These are phyloP conservation scores for Macrocybe gigantea DNA, from an alignment of 768 basidiomycete genomes.

Conservation along the genomic window DNA sequence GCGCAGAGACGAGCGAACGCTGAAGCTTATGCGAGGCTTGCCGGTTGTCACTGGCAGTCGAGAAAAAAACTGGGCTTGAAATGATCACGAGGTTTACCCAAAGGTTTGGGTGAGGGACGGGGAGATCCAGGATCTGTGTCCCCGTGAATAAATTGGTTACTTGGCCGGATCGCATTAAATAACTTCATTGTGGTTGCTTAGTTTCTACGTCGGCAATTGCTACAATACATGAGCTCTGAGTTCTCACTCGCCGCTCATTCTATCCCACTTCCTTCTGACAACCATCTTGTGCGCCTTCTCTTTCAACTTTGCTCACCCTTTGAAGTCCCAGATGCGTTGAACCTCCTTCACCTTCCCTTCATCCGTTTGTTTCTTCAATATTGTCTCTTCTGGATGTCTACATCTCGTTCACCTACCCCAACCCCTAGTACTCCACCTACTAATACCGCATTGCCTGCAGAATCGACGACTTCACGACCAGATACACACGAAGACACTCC, in stretches of 20 bases:
- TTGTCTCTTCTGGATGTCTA: slow-evolving; percentile 40
- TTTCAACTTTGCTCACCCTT: not conserved
- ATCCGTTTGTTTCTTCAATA: slow-evolving; percentile 22
- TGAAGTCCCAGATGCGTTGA: slow-evolving; percentile 37
- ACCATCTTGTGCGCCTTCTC: slow-evolving; percentile 10
- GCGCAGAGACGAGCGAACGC: no score
- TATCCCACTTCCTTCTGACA: slow-evolving; percentile 17
- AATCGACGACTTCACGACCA: slow-evolving; percentile 38
- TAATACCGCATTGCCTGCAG: slow-evolving; percentile 29
- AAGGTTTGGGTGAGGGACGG: no score
- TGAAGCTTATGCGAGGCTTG: no score
- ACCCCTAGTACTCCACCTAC: slow-evolving; percentile 32
- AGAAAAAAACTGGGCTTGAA: no score
- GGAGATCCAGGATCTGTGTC: no score
- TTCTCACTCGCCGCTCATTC: no score
- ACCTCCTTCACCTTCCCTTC: slow-evolving; percentile 22
- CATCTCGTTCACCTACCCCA: slow-evolving; percentile 40
- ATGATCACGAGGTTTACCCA: no score
- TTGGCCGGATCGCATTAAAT: no score
- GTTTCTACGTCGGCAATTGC: not conserved
- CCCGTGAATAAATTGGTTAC: no score
- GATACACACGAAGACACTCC: slow-evolving; percentile 30
- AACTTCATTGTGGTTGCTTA: no score
- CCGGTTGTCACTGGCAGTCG: no score
- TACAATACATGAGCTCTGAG: not conserved